Percentiles rank a stretch among this genome's conserved stretches.
Evolutionary conservation across 2,329 filamentous ascomycete genomes (phyloP).

Genomic region (Neopestalotiopsis rosae): DNA sequence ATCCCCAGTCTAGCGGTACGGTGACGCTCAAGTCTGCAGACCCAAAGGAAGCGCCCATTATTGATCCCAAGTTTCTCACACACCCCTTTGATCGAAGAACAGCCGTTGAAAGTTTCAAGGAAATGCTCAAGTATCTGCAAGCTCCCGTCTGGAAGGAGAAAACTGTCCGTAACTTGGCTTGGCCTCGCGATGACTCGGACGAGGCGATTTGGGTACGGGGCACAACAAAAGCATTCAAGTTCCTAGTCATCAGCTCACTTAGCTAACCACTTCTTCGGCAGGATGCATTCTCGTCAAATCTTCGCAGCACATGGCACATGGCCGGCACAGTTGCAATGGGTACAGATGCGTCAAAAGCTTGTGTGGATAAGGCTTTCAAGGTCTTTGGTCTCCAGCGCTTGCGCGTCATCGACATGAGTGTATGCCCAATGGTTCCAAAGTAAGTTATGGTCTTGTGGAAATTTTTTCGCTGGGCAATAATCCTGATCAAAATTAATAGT

Average conservation of each 20-base stretch:
- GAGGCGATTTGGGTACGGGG: constrained; percentile 25
- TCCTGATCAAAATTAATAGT: background rate
- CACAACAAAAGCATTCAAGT: background rate
- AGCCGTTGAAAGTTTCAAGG: constrained; percentile 24
- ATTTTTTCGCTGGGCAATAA: background rate
- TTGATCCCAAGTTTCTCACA: constrained; percentile 28
- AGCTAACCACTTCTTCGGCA: background rate
- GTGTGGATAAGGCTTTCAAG: constrained; percentile 26
- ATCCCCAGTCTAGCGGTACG: constrained; percentile 26
- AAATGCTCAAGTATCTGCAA: constrained; percentile 23
- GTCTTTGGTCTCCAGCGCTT: constrained; percentile 23
- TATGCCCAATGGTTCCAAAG: constrained; percentile 37
- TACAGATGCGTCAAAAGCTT: constrained; percentile 16
- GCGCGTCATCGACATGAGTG: constrained; percentile 28
- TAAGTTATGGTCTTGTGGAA: constrained; percentile 27
- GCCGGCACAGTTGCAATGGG: constrained; percentile 26
- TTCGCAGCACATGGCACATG: constrained; percentile 28
- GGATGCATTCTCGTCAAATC: constrained; percentile 32
- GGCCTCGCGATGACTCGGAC: constrained; percentile 24
- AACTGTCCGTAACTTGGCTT: constrained; percentile 19
- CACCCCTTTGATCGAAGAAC: constrained; percentile 26
- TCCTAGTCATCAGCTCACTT: background rate
- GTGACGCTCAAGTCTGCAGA: constrained; percentile 28
- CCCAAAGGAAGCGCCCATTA: constrained; percentile 26
- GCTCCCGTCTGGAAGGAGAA: constrained; percentile 23